Evolutionary conservation across 2,329 filamentous ascomycete genomes (phyloP), one percentile per base, ranked within the genome.

Genomic region (Aurifilum marmelostoma): DNA sequence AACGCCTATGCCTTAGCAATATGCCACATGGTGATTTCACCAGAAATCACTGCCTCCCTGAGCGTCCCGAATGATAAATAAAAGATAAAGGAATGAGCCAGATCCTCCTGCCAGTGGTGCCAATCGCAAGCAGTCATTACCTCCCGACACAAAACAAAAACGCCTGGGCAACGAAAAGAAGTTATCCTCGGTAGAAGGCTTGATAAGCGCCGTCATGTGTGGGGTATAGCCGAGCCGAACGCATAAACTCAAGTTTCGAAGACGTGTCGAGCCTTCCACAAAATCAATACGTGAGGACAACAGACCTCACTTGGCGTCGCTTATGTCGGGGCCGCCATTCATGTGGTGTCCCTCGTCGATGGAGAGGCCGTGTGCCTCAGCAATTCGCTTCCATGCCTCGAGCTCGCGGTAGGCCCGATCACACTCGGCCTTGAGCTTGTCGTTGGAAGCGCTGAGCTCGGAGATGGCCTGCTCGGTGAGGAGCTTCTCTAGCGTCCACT

Each of bases 401-500:
- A 91, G 85, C 77, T 95, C 92, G 65, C 90, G 85, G 83, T 92
- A 94, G 29, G 92, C 88, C 43, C 91, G 85, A 77, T 94, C 91
- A 73, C 90, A 92, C 76, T 96, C 92, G 47, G 85, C 84, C 83
- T 95, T 95, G 72, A 95, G 87, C 81, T 94, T 96, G 74, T 97
- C 93, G 75, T 95, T 97, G 72, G 91, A 94, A 39, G 90, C 87
- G 76, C 91, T 95, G 64, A 97, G 88, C 80, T 98, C 95, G 21
- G 90, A 89, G 73, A 97, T 95, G 62, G 93, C 93, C 78, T 96
- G 92, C 80, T 97, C 93, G 0, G 92, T 95, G 52, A 96, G 85
- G 52, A 97, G 87, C 82, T 98, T 98, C 81, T 96, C 93, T 37
- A 96, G 83, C 4, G 92, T 95, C 92, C 92, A 96, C 80, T 97